Evolutionary conservation across 768 basidiomycete species (phyloP).

Genomic region (Pulveroboletus ravenelii): DNA sequence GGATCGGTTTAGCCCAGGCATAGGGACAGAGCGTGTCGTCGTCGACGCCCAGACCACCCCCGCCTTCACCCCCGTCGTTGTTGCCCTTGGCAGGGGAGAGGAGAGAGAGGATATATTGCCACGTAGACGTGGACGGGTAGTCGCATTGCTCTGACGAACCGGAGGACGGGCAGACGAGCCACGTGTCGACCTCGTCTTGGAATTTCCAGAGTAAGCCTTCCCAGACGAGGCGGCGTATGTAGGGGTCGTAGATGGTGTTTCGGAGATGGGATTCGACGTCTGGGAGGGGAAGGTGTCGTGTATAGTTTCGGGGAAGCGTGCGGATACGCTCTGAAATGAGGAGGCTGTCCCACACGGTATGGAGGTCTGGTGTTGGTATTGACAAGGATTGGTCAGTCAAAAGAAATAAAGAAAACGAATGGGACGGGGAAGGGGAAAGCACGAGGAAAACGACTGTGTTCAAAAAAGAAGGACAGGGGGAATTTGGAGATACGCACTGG

Average conservation of each 20-base stretch:
- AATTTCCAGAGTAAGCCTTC: slow-evolving; percentile 77
- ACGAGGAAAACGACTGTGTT: no score
- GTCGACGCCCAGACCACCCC: slow-evolving; percentile 39
- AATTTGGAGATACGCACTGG: slow-evolving; percentile 52
- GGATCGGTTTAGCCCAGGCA: slow-evolving; percentile 69
- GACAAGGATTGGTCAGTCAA: neutral
- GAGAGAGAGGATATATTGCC: slow-evolving; percentile 24
- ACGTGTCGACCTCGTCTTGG: slow-evolving; percentile 51
- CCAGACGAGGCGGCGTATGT: slow-evolving; percentile 80
- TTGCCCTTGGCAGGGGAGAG: neutral
- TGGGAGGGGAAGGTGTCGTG: slow-evolving; percentile 60
- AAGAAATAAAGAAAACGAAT: neutral
- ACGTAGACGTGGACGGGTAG: slow-evolving; percentile 12
- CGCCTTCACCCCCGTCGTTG: neutral
- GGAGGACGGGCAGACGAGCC: slow-evolving; percentile 62
- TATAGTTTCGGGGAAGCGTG: slow-evolving; percentile 70
- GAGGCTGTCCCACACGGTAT: slow-evolving; percentile 81
- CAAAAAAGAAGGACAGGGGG: neutral
- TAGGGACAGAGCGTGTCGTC: slow-evolving; percentile 68
- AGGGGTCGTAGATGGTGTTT: slow-evolving; percentile 82
- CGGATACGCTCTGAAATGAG: slow-evolving; percentile 83
- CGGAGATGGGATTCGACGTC: slow-evolving; percentile 64
- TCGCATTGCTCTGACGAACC: neutral
- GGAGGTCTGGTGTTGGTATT: slow-evolving; percentile 50
- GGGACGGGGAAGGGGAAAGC: neutral